Percentiles rank a stretch among this genome's conserved stretches.
Evolutionary conservation across 2,329 filamentous ascomycete species (phyloP).

Genomic region (Triangularia setosa): DNA sequence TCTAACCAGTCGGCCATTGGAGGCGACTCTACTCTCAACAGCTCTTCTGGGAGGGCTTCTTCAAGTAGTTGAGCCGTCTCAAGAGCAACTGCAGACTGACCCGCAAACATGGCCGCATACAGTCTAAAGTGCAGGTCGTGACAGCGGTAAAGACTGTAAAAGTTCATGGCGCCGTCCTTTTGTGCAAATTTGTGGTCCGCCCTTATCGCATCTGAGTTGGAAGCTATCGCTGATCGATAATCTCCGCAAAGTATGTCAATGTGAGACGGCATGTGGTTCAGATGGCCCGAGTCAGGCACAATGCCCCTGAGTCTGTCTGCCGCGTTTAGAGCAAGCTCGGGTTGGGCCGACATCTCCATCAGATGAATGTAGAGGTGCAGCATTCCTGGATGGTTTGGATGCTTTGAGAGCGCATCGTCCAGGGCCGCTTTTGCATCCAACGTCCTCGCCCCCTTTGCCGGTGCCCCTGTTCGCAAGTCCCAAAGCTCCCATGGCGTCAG

Average conservation of each 20-base stretch:
- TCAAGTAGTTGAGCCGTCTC: constrained; percentile 59
- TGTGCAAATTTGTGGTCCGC: constrained; percentile 65
- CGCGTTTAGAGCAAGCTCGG: constrained; percentile 22
- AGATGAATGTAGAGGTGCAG: constrained; percentile 58
- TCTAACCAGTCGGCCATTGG: constrained; percentile 80
- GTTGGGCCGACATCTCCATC: constrained; percentile 28
- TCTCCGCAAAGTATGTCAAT: constrained; percentile 70
- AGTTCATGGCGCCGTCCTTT: constrained; percentile 59
- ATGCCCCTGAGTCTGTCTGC: constrained; percentile 26
- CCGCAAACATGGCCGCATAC: constrained; percentile 76
- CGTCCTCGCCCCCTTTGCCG: constrained; percentile 51
- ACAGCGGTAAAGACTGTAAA: constrained; percentile 72
- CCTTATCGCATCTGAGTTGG: constrained; percentile 62
- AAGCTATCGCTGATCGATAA: constrained; percentile 61
- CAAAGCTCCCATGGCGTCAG: constrained; percentile 45
- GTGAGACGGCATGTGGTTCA: constrained; percentile 77
- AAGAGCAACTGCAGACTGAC: constrained; percentile 58
- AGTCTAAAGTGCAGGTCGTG: constrained; percentile 74
- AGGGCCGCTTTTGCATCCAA: constrained; percentile 56
- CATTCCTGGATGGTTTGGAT: constrained; percentile 58
- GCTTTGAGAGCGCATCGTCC: constrained; percentile 51
- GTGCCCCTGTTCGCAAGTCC: constrained; percentile 37
- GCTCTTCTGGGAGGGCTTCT: constrained; percentile 55
- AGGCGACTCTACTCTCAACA: constrained; percentile 61
- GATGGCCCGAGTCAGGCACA: constrained; percentile 49